Evolutionary conservation across 1,139 yeast species (phyloP), one percentile per base, ranked within the genome.

Genomic region (Pichia cactophila): DNA sequence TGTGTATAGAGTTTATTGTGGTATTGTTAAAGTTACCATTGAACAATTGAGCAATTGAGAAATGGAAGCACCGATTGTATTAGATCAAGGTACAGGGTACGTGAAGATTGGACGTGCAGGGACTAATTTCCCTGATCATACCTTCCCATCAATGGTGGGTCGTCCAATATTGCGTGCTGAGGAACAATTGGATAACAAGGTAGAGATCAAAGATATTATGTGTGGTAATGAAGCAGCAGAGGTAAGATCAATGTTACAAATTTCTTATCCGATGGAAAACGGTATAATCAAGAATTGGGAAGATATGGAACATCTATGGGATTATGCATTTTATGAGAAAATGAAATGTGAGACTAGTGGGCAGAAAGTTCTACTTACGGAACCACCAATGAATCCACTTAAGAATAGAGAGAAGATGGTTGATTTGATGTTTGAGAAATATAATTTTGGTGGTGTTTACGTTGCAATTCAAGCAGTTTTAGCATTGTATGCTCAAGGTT

Each of bases 61-160:
- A 23, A 50, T 47, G 50, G 51, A 49, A 16, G 23, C 40, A 10
- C 57, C 57, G 42, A 55, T 62, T 81, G 97, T 92, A 61, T 89
- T 94, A 61, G 99, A 92, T 71, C 98, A 94, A 73, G 99, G 99
- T 72, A 92, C 99, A 44, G 99, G 99, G 55, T 92, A 92, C 65
- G 92, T 85, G 43, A 85, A 85, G 68, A 88, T 92, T 61, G 98
- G 98, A 53, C 81, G 96, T 62, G 97, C 95, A 36, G 97, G 97
- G 29, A 86, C 92, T 60, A 94, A 92, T 70, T 90, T 90, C 74
- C 99, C 99, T 28, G 98, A 92, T 69, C 83, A 83, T 69, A 90
- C 97, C n/a, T 92, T 90, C 69, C 98, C 98, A 12, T 89, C 97
- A 11, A 89, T 92, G 62, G 98, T 92, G 26, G 99, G 99, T 41